Base-by-base conservation (phyloP, 345 rosid species). In the Citrus trifoliata region DNA sequence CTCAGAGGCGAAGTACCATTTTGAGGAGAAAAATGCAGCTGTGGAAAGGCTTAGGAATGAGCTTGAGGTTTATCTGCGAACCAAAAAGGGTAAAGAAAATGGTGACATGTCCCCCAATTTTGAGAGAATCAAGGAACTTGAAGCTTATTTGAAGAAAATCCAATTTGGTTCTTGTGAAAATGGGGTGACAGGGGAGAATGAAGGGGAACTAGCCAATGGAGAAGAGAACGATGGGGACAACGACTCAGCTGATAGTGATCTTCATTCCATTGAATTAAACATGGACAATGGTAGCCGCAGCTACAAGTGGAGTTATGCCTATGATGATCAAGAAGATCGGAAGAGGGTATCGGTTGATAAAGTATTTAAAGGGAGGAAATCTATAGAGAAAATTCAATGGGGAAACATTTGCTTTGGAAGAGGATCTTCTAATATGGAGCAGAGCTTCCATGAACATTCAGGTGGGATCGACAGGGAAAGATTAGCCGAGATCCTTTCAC, bases 191-290 rank as follows among this genome's bases (percentile, higher is more conserved):
- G 78, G 76, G 42, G 78, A 38, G 27, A 24, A 40, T 42, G 81
- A 75, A 79, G 76, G 56, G 75, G 84, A 58, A 56, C 61, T 69
- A 48, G 80, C 60, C n/a, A 79, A 82, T 71, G 87, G 84, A 73
- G 88, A 81, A 70, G 81, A 77, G 5, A 70, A 78, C 3, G 90
- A 84, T 33, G 93, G 80, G 42, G 95, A 89, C 51, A 42, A 42
- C 81, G 92, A 84, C 53, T 90, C 92, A 35, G 91, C 85, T 6
- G 96, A 91, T 6, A 96, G 98, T 71, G 98, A 93, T 84, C 90
- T 93, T 53, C 98, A 94, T 76, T 94, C 99, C 60, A 93, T 96
- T 71, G 99, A 96, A 82, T 81, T 96, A 82, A 93, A 88, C 74
- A 94, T 96, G 98, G 98, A 90, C 76, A 89, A 83, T 70, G 78